Base-by-base conservation (phyloP, 805 yeast genomes). In the Suhomyces sp. region DNA sequence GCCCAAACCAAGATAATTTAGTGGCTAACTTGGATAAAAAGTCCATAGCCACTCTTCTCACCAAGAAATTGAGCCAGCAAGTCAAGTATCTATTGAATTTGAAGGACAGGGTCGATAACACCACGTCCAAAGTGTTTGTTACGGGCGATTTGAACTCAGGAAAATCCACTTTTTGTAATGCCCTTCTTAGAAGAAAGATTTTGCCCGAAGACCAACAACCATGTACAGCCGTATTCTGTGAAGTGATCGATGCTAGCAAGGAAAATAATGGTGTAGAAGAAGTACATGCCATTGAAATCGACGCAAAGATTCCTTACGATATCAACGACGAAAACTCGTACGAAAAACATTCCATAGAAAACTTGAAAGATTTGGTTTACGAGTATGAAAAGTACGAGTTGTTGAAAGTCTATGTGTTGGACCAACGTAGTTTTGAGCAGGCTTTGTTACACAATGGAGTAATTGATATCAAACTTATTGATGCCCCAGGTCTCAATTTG, bases 81-180 rank as follows among this genome's bases (percentile, higher is more conserved):
- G 69, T 82, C 9, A 83, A 82, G 58, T 97, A 92, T 64, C 72
- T 93, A 48, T 61, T 72, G 6, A 82, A 91, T 15, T 73, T 96
- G 56, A 84, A 85, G 57, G 94, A 86, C 48, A 80, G 99, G 60
- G 86, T 94, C 13, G 94, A 87, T 58, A 97, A 96, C 62, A 90
- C 94, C 0, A 81, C 93, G 0, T 92, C 98, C 2, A 93, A 93
- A 62, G 97, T 94, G 1, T 85, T 94, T 56, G 92, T 94, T 38
- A 96, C 99, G 2, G 99, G 99, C 49, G 99, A 94, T 68, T 79
- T 94, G 59, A 94, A 94, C 66, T 88, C 99, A 0, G 99, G 99
- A 3, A 94, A 94, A 65, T 90, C 97, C 1, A 88, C 97, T 1
- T 90, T 94, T 62, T 94, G 99, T 70, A 94, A 94, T 65, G 93